Conservation (phyloP, 441 rosid species). For the Populus hybrid region DNA sequence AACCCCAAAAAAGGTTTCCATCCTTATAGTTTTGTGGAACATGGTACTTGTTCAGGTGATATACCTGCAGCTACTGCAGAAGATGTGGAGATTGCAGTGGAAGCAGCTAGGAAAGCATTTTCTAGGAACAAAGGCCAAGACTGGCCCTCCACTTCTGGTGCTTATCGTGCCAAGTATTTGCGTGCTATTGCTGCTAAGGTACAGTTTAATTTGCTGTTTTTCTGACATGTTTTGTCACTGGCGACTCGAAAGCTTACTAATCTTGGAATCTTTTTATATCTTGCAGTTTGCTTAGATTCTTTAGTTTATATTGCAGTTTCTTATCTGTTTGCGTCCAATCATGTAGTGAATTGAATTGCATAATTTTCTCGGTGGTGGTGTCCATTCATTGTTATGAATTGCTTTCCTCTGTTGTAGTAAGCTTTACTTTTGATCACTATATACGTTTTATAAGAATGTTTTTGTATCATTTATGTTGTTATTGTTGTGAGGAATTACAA, state of each 20-base stretch:
- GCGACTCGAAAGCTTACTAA: not conserved
- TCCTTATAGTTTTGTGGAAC: not conserved
- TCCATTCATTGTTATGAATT: not conserved
- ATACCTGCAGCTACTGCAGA: constrained; percentile 93
- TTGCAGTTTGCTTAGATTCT: not conserved
- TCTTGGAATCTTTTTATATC: not conserved
- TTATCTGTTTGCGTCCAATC: not conserved
- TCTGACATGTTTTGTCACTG: not conserved
- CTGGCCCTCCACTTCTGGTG: constrained; percentile 81
- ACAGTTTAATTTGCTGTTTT: not conserved
- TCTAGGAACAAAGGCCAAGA: constrained; percentile 69
- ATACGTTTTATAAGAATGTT: not conserved
- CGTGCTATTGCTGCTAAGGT: constrained; percentile 99
- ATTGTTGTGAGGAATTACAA: not conserved
- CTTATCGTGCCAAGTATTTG: constrained; percentile 79
- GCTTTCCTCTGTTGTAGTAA: not conserved
- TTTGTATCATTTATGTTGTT: not conserved
- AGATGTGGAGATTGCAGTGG: constrained; percentile 92
- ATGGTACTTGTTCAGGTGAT: constrained; percentile 50
- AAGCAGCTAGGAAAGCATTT: constrained; percentile 77
- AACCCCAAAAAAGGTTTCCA: not conserved
- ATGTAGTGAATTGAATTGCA: not conserved
- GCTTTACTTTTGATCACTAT: not conserved
- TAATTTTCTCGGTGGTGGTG: not conserved
- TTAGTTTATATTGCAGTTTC: not conserved